These are phyloP conservation scores for Gypsophila paniculata DNA, from an alignment of 179 eudicot genomes.

Conservation along the genomic window DNA sequence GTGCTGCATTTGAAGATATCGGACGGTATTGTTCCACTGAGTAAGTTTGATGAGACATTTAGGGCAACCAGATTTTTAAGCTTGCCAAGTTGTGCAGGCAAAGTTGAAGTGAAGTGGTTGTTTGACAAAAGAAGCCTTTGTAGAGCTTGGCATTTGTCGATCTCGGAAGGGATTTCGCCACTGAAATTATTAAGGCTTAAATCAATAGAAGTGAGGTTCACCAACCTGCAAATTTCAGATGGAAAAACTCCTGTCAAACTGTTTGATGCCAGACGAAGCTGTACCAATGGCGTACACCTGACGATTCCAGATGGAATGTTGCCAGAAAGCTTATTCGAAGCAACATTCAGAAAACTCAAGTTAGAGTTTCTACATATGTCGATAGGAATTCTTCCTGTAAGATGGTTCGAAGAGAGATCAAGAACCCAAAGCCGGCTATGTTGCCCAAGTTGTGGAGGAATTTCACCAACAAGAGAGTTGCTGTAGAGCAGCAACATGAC, in stretches of 20 bases:
- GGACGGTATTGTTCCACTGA: slow-evolving; percentile 33
- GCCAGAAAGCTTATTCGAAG: slow-evolving; percentile 36
- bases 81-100: slow-evolving; percentile 36
- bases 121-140: slow-evolving; percentile 37
- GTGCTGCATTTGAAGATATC: slow-evolving; percentile 32
- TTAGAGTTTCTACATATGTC: slow-evolving; percentile 36
- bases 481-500: slow-evolving; percentile 39
- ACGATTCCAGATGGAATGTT: slow-evolving; percentile 38
- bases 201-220: slow-evolving; percentile 37
- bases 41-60: slow-evolving; percentile 35
- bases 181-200: slow-evolving; percentile 36
- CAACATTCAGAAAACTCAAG: slow-evolving; percentile 33
- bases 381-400: slow-evolving; percentile 34
- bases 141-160: slow-evolving; percentile 33
- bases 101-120: slow-evolving; percentile 32
- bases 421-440: slow-evolving; percentile 36
- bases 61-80: slow-evolving; percentile 33
- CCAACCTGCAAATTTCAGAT: slow-evolving; percentile 34
- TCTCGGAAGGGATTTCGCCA: slow-evolving; percentile 36
- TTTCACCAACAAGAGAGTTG: slow-evolving; percentile 33
- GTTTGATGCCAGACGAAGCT: slow-evolving; percentile 32
- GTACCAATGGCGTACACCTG: slow-evolving; percentile 32
- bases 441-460: slow-evolving; percentile 38
- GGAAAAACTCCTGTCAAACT: slow-evolving; percentile 39
- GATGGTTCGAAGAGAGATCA: slow-evolving; percentile 37